Base-by-base conservation (phyloP, 2,329 filamentous ascomycete genomes). In the Ramichloridium luteum region DNA sequence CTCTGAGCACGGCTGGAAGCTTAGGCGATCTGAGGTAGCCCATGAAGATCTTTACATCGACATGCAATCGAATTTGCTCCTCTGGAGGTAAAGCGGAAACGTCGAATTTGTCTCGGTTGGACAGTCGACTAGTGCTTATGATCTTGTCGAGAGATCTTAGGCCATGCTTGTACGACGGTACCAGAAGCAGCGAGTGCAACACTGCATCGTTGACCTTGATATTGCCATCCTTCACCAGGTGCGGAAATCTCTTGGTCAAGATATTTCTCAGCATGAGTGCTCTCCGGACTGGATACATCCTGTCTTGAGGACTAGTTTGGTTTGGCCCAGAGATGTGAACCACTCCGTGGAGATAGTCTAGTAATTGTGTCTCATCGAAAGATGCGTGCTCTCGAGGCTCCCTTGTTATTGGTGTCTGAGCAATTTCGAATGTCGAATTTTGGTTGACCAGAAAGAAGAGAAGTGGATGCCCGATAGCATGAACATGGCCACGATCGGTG, bases 11-110 rank as follows among this genome's bases (percentile, higher is more conserved):
- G 8, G 50, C 46, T 8, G 44, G 49, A 2, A 54, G 39, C 25
- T 50, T 53, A 1, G 51, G 51, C 5, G 45, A 42, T n/a, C 51
- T 45, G 3, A 54, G 39, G 35, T 45, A 51, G 26, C 41, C 45
- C 50, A 54, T 55, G 44, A 55, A 55, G 18, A 43, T 51, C 28
- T 41, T 39, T 23, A 47, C 50, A 34, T 55, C 51, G n/a, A 54
- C 51, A 29, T 55, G 49, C 3, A 54, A 38, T 28, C 51, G 47
- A 11, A 55, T 52, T 31, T 54, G 51, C 37, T 54, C 50, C 33
- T 55, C 51, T 5, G 53, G 50, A 3, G 53, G 53, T 3, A 55
- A 35, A 1, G 51, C 49, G 6, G 50, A 42, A 6, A 54, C 43
- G 33, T 53, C 50, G 33, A 55, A 55, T 31, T 50, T 53, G 8